Evolutionary conservation across 345 rosid species (phyloP), one percentile per base, ranked within the genome.

Genomic region (Gossypium australe): DNA sequence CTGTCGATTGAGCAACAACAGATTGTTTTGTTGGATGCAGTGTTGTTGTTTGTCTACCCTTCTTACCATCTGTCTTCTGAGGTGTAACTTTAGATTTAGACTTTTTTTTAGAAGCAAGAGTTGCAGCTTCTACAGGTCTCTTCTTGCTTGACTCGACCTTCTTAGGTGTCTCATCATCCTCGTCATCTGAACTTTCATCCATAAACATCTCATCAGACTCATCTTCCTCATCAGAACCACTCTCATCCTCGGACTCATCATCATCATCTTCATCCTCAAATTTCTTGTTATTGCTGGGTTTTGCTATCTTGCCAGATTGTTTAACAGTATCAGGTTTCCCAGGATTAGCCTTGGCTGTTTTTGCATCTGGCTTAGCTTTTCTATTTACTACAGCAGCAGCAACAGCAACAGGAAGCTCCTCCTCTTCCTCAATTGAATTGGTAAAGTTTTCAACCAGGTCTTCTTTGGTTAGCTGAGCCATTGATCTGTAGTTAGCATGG

Each of bases 11-110:
- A 25, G 25, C 25, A 25, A 25, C 25, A 25, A 25, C 89, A 43
- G 75, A 86, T 72, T 87, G 80, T 71, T 90, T 95, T 5, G 90
- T 80, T 0, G 98, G 98, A 82, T 95, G 87, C 10, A 98, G 98
- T 68, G 99, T 90, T 8, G 94, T 97, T 0, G 86, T 79, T 74
- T 93, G 98, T 6, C 64, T 93, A 18, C 86, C 87, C 86, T 91
- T 95, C 87, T 91, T 73, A 57, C 86, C 97, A 77, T 89, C 98
- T 91, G 76, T 82, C 79, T 88, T 88, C 66, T 80, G 84, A 48
- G 85, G 82, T 3, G 82, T 57, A 2, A 77, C 71, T 53, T 70
- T 78, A 48, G 73, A 38, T 80, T 89, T 88, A 20, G 88, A 79
- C 80, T 92, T 92, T 84, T 92, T 94, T 48, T 82, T 61, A 4